These are phyloP conservation scores for Ceratocystiopsis minuta DNA, from an alignment of 2,329 filamentous ascomycete species.

Conservation along the genomic window DNA sequence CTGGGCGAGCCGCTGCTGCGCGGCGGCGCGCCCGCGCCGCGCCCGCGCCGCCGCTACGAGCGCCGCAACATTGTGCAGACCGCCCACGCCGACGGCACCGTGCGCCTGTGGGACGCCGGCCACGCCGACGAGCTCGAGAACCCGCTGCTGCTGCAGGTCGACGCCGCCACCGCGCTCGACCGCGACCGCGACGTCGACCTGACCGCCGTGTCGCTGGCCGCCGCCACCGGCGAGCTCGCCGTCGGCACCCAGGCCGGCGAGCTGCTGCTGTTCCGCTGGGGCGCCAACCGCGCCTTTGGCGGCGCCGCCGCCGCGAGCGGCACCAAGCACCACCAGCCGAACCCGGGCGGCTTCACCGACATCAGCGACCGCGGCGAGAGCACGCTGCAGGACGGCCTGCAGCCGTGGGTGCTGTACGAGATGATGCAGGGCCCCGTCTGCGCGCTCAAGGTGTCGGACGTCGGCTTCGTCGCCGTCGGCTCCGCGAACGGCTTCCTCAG, in stretches of 20 bases:
- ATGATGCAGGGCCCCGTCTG: conserved; percentile 70
- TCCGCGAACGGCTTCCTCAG: conserved; percentile 68
- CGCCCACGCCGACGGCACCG: conserved; percentile 75
- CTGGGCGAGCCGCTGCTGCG: conserved; percentile 61
- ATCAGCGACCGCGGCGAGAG: conserved; percentile 57
- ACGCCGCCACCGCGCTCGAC: conserved; percentile 65
- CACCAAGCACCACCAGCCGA: conserved; percentile 25
- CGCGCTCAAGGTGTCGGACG: conserved; percentile 67
- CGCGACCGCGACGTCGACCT: conserved; percentile 63
- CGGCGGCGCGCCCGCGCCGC: conserved; percentile 57
- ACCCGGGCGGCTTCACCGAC: conserved; percentile 53
- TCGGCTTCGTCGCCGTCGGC: conserved; percentile 78
- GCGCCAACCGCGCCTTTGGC: conserved; percentile 56
- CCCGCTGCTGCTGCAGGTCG: conserved; percentile 59
- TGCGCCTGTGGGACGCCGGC: conserved; percentile 86
- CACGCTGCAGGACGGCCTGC: conserved; percentile 43
- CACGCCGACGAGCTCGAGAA: conserved; percentile 92
- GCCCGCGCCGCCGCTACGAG: conserved; percentile 60
- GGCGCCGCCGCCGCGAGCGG: conserved; percentile 25
- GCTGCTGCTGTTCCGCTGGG: conserved; percentile 74
- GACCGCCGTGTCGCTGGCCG: conserved; percentile 60
- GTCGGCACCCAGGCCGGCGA: conserved; percentile 73
- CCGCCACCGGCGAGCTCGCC: conserved; percentile 68
- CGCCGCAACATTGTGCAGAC: conserved; percentile 70
- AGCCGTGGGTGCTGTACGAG: conserved; percentile 67